Evolutionary conservation across 306 rosid genomes (phyloP).

Genomic region (Delonix regia): DNA sequence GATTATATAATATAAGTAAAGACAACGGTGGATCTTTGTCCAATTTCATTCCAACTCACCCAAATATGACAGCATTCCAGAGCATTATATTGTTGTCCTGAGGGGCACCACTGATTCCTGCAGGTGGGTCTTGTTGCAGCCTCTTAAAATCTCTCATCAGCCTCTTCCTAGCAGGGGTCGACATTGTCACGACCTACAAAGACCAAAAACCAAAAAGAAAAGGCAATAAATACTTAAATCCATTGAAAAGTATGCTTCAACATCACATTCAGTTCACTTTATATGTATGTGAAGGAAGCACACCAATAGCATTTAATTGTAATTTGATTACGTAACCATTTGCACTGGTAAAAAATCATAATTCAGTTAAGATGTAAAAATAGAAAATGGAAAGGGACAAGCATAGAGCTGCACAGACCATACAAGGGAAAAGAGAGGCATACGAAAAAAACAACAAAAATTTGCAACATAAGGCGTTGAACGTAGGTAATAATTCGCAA

Average conservation of each 20-base stretch:
- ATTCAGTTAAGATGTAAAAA: background rate
- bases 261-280: background rate
- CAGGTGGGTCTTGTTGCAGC: constrained; percentile 97
- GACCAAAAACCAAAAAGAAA: constrained; percentile 10
- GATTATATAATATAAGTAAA: constrained; percentile 24
- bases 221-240: background rate
- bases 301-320: background rate
- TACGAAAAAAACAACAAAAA: background rate
- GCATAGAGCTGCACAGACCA: background rate
- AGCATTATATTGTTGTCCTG: constrained; percentile 97
- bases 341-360: background rate
- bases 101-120: constrained; percentile 98
- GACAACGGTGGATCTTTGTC: constrained; percentile 19
- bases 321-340: background rate
- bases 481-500: background rate
- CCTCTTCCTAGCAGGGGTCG: constrained; percentile 95
- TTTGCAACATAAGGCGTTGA: background rate
- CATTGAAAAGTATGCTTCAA: background rate
- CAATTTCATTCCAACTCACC: constrained; percentile 60
- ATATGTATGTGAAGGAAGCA: background rate
- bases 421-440: background rate
- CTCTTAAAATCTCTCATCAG: constrained; percentile 98
- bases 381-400: background rate
- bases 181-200: constrained; percentile 69
- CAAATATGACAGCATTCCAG: constrained; percentile 99